Evolutionary conservation across 805 yeast genomes (phyloP).

Genomic region (Saccharomycopsis vini): DNA sequence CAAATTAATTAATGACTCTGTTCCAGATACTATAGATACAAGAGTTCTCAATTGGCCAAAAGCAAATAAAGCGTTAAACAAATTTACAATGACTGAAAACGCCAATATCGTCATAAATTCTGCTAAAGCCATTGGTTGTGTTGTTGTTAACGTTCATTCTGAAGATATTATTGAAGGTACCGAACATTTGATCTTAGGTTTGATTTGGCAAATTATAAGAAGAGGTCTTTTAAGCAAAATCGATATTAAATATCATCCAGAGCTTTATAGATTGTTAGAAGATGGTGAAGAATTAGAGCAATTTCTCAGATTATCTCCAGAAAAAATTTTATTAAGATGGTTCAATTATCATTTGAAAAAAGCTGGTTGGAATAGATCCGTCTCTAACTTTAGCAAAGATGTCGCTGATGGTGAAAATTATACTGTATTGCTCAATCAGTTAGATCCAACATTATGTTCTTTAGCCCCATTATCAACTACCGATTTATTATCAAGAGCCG

Average conservation of each 20-base stretch:
- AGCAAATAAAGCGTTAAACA: slow-evolving; percentile 71
- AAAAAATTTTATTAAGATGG: slow-evolving; percentile 94
- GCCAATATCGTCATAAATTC: slow-evolving; percentile 97
- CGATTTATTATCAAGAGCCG: slow-evolving; percentile 77
- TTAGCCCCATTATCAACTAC: slow-evolving; percentile 69
- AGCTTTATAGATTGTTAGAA: slow-evolving; percentile 84
- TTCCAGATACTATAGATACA: slow-evolving; percentile 96
- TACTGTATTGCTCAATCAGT: slow-evolving; percentile 79
- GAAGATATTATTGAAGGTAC: slow-evolving; percentile 93
- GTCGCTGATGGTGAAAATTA: slow-evolving; percentile 94
- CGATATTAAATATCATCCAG: slow-evolving; percentile 94
- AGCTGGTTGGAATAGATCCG: slow-evolving; percentile 83
- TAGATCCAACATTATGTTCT: slow-evolving; percentile 77
- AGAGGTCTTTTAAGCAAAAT: slow-evolving; percentile 91
- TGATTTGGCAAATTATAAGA: slow-evolving; percentile 96
- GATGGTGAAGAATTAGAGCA: slow-evolving; percentile 97
- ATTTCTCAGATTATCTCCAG: slow-evolving; percentile 93
- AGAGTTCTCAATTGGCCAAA: slow-evolving; percentile 90
- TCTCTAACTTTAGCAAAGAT: slow-evolving; percentile 76
- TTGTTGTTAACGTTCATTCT: slow-evolving; percentile 94
- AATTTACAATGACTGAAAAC: slow-evolving; percentile 92
- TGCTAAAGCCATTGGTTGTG: slow-evolving; percentile 97
- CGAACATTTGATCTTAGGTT: slow-evolving; percentile 82
- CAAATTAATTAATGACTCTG: slow-evolving; percentile 91
- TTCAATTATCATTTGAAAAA: slow-evolving; percentile 92